Evolutionary conservation across 129 eudicot genomes (phyloP).

Genomic region (Tagetes erecta): DNA sequence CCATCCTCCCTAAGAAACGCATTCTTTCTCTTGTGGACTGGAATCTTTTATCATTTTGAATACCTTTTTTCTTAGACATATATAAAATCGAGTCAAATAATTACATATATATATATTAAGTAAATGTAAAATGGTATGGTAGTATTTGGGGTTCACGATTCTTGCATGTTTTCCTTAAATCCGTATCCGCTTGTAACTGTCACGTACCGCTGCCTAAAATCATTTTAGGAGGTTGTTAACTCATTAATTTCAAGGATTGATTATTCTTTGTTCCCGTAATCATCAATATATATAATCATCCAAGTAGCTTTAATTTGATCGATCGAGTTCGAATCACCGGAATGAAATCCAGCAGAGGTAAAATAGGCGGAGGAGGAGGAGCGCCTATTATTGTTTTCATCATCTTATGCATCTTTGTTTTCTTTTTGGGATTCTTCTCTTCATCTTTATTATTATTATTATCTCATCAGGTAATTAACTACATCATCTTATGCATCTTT

Average conservation of each 20-base stretch:
- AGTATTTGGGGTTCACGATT: constrained; percentile 5
- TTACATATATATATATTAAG: too few species aligned
- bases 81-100: too few species aligned
- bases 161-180: background rate
- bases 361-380: constrained; percentile 34
- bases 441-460: constrained; percentile 53
- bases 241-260: too few species aligned
- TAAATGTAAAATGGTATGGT: background rate
- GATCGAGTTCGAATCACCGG: background rate
- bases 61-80: too few species aligned
- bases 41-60: too few species aligned
- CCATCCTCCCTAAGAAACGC: too few species aligned
- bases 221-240: too few species aligned
- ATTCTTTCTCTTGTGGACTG: too few species aligned
- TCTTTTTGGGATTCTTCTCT: constrained; percentile 77
- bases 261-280: background rate
- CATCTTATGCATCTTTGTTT: constrained; percentile 65
- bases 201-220: too few species aligned
- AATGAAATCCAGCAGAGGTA: constrained; percentile 63
- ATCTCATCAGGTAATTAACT: constrained; percentile 62
- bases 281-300: background rate
- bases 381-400: constrained; percentile 43
- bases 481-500: too few species aligned
- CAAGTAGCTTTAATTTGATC: too few species aligned
- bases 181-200: too few species aligned